Base-by-base conservation (phyloP, 768 basidiomycete species). In the Steccherinum ochraceum region DNA sequence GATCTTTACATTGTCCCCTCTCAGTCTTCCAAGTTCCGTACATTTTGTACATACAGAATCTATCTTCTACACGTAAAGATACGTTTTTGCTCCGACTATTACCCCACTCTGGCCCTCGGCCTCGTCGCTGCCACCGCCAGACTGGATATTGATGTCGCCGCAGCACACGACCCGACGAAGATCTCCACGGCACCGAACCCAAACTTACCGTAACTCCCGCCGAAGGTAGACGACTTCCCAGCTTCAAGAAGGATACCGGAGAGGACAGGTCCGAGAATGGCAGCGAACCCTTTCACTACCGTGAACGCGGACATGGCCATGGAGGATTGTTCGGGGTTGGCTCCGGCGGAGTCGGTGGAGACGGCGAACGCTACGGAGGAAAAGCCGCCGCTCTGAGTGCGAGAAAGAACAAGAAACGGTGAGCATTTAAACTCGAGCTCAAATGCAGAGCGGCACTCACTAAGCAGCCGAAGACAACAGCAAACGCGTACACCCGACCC, bases 151-250 rank as follows among this genome's bases (percentile, higher is more conserved):
- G 41, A 43, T 10, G 58, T 59, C 16, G 56, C 58, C 4, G 57
- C 46, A 20, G 58, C 58, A 41, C 57, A 59, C 16, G 53, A 45
- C 18, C 60, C 60, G 0, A 61, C 60, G 46, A 61, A 61, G 7
- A 61, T 48, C 41, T 61, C 60, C 25, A 61, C 54, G 1, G 52
- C 46, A n/a, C 56, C 56, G 42, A 57, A 61, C 13, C 60, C 60
- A 26, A 54, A 53, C 40, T 53, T 41, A 1, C 60, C 60, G 24
- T 57, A 61, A 7, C 35, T 21, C 20, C 54, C 50, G 3, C 45
- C 52, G 20, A 51, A 42, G 11, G 13, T 5, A 3, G 16, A 3
- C 0, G 52, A n/a, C 16, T 50, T 54, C n/a, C 60, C 60, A 0
- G 54, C 52, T 16, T 58, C 60, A 12, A 57, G 53, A 11, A 61